Evolutionary conservation across 2,329 filamentous ascomycete genomes (phyloP).

Genomic region (Cryphonectria parasitica): DNA sequence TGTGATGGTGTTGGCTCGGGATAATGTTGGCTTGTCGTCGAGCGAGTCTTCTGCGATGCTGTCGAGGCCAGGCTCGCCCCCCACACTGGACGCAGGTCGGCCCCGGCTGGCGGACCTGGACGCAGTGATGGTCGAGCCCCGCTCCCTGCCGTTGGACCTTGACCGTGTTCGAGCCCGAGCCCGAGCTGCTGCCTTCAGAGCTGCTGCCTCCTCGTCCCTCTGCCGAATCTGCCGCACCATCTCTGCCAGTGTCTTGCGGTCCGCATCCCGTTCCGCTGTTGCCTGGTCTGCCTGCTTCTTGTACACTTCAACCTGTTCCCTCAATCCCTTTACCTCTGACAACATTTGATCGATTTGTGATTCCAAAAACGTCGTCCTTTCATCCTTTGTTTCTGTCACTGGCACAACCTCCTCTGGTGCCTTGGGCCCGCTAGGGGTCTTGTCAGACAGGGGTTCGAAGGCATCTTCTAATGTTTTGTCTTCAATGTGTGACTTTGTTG

Average conservation of each 20-base stretch:
- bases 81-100: constrained; percentile 27
- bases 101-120: constrained; percentile 29
- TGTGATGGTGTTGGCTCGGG: constrained; percentile 55
- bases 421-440: constrained; percentile 7
- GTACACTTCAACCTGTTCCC: constrained; percentile 77
- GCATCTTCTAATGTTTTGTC: constrained; percentile 49
- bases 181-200: constrained; percentile 30
- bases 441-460: constrained; percentile 49
- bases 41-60: constrained; percentile 34
- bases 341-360: constrained; percentile 76
- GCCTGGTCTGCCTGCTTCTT: constrained; percentile 78
- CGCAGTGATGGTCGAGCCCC: constrained; percentile 30
- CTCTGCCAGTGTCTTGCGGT: constrained; percentile 77
- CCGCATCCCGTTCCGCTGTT: constrained; percentile 74
- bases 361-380: constrained; percentile 51
- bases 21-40: constrained; percentile 48
- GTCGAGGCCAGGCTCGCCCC: constrained; percentile 31
- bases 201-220: constrained; percentile 61
- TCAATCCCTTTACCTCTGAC: constrained; percentile 79
- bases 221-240: constrained; percentile 83
- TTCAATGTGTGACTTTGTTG: constrained; percentile 41
- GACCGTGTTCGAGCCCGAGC: constrained; percentile 47
- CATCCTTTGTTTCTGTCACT: constrained; percentile 34
- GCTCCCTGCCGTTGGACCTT: constrained; percentile 40
- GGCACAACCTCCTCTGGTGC: constrained; percentile 20